Evolutionary conservation across 306 rosid species (phyloP).

Genomic region (Abrus precatorius): DNA sequence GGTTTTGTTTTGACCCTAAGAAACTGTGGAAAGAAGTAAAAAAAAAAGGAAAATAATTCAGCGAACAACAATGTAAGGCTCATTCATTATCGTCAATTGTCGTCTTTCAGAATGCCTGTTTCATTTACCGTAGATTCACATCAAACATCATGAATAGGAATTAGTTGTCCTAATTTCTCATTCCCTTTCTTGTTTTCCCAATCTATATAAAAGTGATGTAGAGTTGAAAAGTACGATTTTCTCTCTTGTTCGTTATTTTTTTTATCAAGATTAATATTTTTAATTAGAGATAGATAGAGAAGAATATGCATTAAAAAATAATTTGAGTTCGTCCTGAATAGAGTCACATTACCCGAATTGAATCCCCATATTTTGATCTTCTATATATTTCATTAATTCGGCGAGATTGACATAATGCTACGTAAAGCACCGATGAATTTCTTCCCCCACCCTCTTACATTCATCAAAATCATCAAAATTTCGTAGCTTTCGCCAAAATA

Average conservation of each 20-base stretch:
- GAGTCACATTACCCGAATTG: background rate
- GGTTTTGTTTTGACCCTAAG: background rate
- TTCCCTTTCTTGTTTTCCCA: background rate
- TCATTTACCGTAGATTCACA: background rate
- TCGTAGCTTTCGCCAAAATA: background rate
- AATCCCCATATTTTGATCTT: background rate
- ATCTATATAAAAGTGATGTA: background rate
- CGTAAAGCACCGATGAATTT: background rate
- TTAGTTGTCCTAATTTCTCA: background rate
- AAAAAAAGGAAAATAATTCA: background rate
- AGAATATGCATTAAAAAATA: background rate
- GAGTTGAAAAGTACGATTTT: background rate
- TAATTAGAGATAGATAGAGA: background rate
- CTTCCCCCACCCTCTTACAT: background rate
- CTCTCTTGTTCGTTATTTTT: background rate
- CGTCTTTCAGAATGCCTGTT: background rate
- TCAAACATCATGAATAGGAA: background rate
- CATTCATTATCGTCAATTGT: background rate
- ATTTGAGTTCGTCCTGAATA: background rate
- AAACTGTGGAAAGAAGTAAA: background rate
- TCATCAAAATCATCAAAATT: background rate
- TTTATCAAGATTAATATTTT: background rate
- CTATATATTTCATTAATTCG: background rate
- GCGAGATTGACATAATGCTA: background rate
- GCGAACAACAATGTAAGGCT: background rate